Evolutionary conservation across 768 basidiomycete species (phyloP), one percentile per base, ranked within the genome.

Genomic region (Tephrocybe sp.): DNA sequence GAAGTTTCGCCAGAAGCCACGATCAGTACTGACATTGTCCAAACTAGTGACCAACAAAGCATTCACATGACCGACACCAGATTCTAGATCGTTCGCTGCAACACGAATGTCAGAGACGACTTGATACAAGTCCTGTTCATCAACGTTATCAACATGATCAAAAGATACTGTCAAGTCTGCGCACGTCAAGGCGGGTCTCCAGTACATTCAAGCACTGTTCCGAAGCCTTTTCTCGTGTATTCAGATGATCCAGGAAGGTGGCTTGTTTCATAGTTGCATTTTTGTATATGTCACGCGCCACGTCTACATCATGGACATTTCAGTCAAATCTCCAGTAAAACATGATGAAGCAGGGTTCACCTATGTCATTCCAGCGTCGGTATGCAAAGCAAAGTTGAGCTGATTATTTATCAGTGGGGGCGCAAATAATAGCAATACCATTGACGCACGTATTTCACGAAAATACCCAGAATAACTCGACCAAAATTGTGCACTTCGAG

Each of bases 401-500:
- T 90, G 51, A 37, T 3, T 21, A 5, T 1, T 17, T 45, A 34
- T n/a, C 12, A 3, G 15, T 26, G 37, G 15, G 48, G 24, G 23
- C 28, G 28, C 45, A 49, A 44, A 40, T 56, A n/a, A 21, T 21
- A 26, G 14, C 10, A 48, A 30, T 30, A 36, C 20, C 37, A n/a
- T n/a, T n/a, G n/a, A 81, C 87, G 65, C 62, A 87, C 88, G 80
- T 50, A 88, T 75, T 74, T 90, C 88, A 38, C 88, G 80, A 45
- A 91, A 73, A 67, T 91, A 90, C 0, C 89, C 89, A 2, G 89
- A 91, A 65, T 90, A 90, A 50, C 86, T 89, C 3, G 89, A 89
- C 89, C 89, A 91, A 60, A 84, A 86, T 60, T 91, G 89, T 7
- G 88, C 81, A 62, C 89, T 90, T 43, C 88, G 74, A 14, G 88